Evolutionary conservation across 2,329 filamentous ascomycete genomes (phyloP).

Genomic region (Nigrospora osmanthi): DNA sequence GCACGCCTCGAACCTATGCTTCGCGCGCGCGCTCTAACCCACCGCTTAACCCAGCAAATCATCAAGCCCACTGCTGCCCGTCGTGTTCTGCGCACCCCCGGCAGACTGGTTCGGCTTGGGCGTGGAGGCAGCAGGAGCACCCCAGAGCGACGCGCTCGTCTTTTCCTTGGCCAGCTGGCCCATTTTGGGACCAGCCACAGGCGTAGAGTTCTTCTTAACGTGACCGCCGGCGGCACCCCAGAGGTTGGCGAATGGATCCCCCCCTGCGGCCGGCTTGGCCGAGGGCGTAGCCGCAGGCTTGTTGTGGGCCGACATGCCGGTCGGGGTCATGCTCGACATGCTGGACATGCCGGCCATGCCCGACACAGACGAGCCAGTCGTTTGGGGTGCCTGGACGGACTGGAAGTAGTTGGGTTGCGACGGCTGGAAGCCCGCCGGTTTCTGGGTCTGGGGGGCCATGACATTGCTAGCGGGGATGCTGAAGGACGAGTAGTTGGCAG

Average conservation of each 20-base stretch:
- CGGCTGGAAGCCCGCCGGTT: constrained; percentile 63
- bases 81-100: constrained; percentile 5
- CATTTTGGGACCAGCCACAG: constrained; percentile 66
- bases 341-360: constrained; percentile 13
- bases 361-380: constrained; percentile 19
- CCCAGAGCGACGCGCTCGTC: constrained; percentile 91
- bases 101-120: constrained; percentile 12
- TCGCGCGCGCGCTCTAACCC: neutral
- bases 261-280: constrained; percentile 50
- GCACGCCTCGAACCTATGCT: neutral
- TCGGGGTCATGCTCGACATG: constrained; percentile 5
- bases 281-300: constrained; percentile 34
- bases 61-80: constrained; percentile 19
- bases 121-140: constrained; percentile 46
- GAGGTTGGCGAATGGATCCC: constrained; percentile 84
- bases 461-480: constrained; percentile 35
- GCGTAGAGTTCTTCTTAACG: constrained; percentile 63
- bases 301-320: constrained; percentile 30
- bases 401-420: constrained; percentile 91
- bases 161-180: constrained; percentile 98
- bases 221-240: constrained; percentile 70
- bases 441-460: constrained; percentile 34
- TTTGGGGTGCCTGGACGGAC: constrained; percentile 64
- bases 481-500: constrained; percentile 59
- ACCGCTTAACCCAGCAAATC: constrained; percentile 20